Evolutionary conservation across 2,329 filamentous ascomycete species (phyloP), one percentile per base, ranked within the genome.

Genomic region (Monilinia aucupariae): DNA sequence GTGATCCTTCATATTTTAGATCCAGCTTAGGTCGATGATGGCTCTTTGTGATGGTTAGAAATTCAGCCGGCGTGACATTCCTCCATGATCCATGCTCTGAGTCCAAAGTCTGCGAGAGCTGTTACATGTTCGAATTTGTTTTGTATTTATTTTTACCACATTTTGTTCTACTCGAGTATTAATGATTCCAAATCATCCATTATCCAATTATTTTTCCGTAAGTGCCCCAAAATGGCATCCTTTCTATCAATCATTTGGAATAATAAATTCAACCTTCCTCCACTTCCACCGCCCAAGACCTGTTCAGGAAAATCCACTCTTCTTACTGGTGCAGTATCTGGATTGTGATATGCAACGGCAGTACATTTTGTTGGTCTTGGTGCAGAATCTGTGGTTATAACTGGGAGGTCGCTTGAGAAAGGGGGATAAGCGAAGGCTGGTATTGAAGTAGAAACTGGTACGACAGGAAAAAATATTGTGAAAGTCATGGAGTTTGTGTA

Each of bases 281-380:
- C 63, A 7, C 67, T 71, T 43, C 70, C 71, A 49, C 65, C 69
- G 56, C 64, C 66, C 3, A 64, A 61, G 7, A 64, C 67, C 47
- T 71, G 71, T 66, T 59, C 65, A 43, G 67, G 64, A n/a, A 69
- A 76, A 65, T 68, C 68, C 6, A 68, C 76, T 55, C 68, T 80
- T 43, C 71, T 80, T 45, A 79, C 77, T 1, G 78, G 78, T 22
- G 75, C 72, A 10, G 78, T 76, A 15, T 68, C 71, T 30, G 78
- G 78, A 17, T 70, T 80, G 0, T 77, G 78, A 10, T 71, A 77
- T 25, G 77, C 75, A 39, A 71, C 76, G 10, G 76, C 77, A 3
- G 68, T 73, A 1, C 75, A 79, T 64, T 75, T 76, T 60, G 67
- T 77, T 59, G 74, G 74, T 30, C 74, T 79, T 3, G 74, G 75